These are phyloP conservation scores for Solanum arcanum DNA, from an alignment of 257 asterid species.

Conservation along the genomic window DNA sequence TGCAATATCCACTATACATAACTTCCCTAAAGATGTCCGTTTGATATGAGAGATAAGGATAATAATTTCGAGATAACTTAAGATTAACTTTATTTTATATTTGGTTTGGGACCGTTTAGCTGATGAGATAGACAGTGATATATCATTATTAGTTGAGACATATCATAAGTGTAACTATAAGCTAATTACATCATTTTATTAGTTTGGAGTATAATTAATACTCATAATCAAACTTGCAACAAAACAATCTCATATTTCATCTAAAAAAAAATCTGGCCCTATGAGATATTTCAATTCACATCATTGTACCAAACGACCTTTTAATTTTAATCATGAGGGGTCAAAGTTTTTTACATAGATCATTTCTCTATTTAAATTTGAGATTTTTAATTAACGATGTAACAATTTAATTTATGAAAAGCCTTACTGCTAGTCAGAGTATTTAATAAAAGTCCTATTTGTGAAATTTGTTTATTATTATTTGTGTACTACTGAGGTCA, in stretches of 20 bases:
- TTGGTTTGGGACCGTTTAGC: not conserved
- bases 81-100: not conserved
- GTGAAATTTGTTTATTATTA: not conserved
- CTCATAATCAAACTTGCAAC: not conserved
- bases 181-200: not conserved
- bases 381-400: not conserved
- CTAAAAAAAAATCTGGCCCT: not conserved
- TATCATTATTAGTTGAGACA: not conserved
- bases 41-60: no score
- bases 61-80: not conserved
- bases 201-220: not conserved
- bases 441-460: no score
- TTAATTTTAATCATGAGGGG: no score
- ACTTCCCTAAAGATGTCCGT: not conserved
- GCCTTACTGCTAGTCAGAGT: not conserved
- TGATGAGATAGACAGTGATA: not conserved
- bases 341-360: no score
- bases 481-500: not conserved
- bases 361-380: not conserved
- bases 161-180: not conserved
- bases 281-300: not conserved
- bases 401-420: not conserved
- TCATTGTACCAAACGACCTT: no score
- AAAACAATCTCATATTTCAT: not conserved
- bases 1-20: slow-evolving; percentile 31